phyloP scores from a whole-genome alignment of 1,284 basidiomycete species.

The Bothia castanella region DNA sequence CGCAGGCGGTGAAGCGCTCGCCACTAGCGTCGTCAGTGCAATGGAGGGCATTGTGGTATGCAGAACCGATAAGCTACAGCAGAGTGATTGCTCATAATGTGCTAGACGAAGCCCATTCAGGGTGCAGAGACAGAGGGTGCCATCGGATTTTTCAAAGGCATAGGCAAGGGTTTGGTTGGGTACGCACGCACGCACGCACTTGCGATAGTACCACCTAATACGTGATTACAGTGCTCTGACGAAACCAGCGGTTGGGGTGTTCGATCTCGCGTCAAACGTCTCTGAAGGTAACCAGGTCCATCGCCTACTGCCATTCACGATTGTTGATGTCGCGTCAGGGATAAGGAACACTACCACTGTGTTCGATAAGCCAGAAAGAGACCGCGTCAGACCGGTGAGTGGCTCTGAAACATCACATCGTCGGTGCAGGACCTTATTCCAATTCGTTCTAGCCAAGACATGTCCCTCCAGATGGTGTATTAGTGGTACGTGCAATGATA shows the following conservation, averaged over 20 bases:
- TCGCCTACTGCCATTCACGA: background rate
- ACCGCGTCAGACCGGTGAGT: constrained; percentile 78
- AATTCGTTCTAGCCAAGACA: constrained; percentile 65
- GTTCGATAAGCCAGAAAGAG: constrained; percentile 90
- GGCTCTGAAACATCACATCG: background rate
- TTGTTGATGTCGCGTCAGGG: constrained; percentile 37
- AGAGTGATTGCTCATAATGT: constrained; percentile 2
- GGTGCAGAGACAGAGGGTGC: constrained; percentile 95
- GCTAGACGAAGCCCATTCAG: constrained; percentile 89
- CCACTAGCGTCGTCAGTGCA: constrained; percentile 91
- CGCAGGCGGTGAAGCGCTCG: constrained; percentile 91
- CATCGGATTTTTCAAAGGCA: constrained; percentile 94
- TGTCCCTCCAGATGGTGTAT: constrained; percentile 80
- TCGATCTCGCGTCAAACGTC: constrained; percentile 93
- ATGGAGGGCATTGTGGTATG: constrained; percentile 92
- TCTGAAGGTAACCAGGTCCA: constrained; percentile 66
- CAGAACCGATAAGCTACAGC: constrained; percentile 1
- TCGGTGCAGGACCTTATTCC: background rate
- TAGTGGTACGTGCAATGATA: constrained; percentile 56
- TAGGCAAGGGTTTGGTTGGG: constrained; percentile 96
- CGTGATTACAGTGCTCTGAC: constrained; percentile 69
- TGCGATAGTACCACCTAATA: constrained; percentile 17
- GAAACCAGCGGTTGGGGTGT: constrained; percentile 95
- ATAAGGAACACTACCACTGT: constrained; percentile 98
- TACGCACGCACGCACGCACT: constrained; percentile 36